Percentiles rank a stretch among this genome's conserved stretches.
phyloP scores from a whole-genome alignment of 2,329 filamentous ascomycete species.

The Venturia asperata region DNA sequence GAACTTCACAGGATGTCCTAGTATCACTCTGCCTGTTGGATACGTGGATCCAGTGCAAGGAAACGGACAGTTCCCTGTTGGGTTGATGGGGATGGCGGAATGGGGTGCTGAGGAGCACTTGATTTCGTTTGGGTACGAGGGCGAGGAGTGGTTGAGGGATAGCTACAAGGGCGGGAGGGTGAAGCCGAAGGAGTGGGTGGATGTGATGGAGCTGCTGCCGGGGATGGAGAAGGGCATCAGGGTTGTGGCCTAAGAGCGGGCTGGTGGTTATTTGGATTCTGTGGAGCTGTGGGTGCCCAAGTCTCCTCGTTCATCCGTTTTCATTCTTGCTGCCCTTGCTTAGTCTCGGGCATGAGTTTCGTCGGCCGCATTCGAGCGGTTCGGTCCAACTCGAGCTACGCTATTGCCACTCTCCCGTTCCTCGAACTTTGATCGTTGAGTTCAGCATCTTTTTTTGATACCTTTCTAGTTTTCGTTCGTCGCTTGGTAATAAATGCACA shows the following conservation, averaged over 20 bases:
- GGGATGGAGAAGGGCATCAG: slow-evolving; percentile 12
- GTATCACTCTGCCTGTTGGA: slow-evolving; percentile 67
- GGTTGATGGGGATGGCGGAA: slow-evolving; percentile 48
- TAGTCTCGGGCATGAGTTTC: not conserved
- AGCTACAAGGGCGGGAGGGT: slow-evolving; percentile 30
- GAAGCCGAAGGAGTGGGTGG: slow-evolving; percentile 35
- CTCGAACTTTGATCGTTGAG: not conserved
- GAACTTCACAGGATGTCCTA: slow-evolving; percentile 73
- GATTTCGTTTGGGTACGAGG: slow-evolving; percentile 47
- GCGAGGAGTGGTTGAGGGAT: slow-evolving; percentile 41
- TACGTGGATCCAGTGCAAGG: slow-evolving; percentile 55
- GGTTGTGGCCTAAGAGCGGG: not conserved
- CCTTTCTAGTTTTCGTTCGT: not conserved
- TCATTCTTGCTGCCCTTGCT: not conserved
- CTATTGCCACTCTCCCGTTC: not conserved
- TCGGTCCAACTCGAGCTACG: not conserved
- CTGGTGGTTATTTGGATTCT: not conserved
- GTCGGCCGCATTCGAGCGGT: no score
- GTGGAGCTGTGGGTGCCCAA: not conserved
- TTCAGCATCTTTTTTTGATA: not conserved
- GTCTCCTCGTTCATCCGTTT: not conserved
- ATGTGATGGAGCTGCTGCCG: slow-evolving; percentile 30
- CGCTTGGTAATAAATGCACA: not conserved
- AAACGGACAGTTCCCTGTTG: slow-evolving; percentile 49
- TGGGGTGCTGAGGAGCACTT: slow-evolving; percentile 49